These are phyloP conservation scores for Nymphaea colorata DNA, from an alignment of 164 flowering plant genomes.

Conservation along the genomic window DNA sequence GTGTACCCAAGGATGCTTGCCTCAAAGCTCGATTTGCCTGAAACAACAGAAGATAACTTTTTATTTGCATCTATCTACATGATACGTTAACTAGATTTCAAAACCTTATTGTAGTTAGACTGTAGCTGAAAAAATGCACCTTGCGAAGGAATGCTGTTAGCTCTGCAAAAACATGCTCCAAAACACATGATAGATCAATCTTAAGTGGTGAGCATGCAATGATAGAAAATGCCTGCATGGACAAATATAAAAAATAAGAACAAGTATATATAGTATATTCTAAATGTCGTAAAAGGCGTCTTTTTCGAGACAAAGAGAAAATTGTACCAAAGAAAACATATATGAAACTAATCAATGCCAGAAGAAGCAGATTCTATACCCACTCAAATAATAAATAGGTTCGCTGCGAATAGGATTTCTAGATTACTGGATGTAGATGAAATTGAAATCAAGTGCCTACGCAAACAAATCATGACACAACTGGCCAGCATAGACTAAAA, in stretches of 20 bases:
- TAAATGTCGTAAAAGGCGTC: background rate
- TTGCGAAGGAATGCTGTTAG: slow-evolving; percentile 86
- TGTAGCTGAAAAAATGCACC: slow-evolving; percentile 20
- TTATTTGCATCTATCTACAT: background rate
- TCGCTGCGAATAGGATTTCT: no score
- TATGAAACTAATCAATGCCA: no score
- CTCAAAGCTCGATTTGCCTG: slow-evolving; percentile 91
- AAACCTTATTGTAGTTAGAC: no score
- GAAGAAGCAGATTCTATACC: no score
- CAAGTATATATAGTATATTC: background rate
- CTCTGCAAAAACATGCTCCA: slow-evolving; percentile 82
- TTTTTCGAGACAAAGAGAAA: background rate
- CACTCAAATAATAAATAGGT: no score
- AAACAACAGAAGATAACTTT: slow-evolving; percentile 4
- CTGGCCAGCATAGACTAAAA: no score
- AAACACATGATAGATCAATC: slow-evolving; percentile 72
- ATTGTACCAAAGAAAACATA: no score
- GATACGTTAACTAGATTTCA: background rate
- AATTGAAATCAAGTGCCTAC: no score
- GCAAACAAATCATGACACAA: no score
- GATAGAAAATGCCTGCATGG: slow-evolving; percentile 82
- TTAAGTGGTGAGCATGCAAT: slow-evolving; percentile 83
- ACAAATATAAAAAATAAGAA: background rate
- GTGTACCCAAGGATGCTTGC: slow-evolving; percentile 91
- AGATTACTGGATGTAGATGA: no score